Conservation (phyloP, 768 basidiomycete genomes). For the Suillus ampliporus region DNA sequence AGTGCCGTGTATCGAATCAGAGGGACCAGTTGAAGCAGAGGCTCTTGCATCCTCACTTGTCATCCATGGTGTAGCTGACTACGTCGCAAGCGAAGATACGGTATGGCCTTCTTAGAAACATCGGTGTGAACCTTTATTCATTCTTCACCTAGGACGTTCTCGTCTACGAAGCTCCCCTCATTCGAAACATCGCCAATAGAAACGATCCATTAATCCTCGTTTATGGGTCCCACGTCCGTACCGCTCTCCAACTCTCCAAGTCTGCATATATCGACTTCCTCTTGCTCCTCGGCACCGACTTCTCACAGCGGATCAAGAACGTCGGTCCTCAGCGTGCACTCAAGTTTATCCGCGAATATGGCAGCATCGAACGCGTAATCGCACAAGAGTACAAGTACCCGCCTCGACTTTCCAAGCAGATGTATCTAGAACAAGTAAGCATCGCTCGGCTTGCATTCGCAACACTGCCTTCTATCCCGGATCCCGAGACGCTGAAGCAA, state of each 20-base stretch:
- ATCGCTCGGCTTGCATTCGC: constrained; percentile 68
- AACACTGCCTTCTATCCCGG: constrained; percentile 68
- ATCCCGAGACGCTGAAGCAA: constrained; percentile 40
- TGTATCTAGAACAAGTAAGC: constrained; percentile 69
- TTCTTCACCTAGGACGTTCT: constrained; percentile 67
- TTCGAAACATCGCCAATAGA: constrained; percentile 75
- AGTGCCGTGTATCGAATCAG: constrained; percentile 73
- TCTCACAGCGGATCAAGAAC: constrained; percentile 82
- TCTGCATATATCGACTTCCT: constrained; percentile 80
- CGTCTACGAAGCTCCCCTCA: constrained; percentile 79
- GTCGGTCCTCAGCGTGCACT: constrained; percentile 82
- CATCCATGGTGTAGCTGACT: constrained; percentile 77
- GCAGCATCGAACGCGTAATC: constrained; percentile 75
- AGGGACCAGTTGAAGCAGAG: constrained; percentile 82
- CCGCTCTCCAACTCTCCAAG: constrained; percentile 59
- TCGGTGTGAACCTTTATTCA: constrained; percentile 15
- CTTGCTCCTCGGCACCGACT: constrained; percentile 89
- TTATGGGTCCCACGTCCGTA: constrained; percentile 66
- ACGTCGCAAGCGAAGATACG: constrained; percentile 90
- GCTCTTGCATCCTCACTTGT: constrained; percentile 84
- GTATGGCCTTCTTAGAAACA: constrained; percentile 43
- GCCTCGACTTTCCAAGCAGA: constrained; percentile 49
- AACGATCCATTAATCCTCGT: constrained; percentile 65
- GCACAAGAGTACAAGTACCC: constrained; percentile 55
- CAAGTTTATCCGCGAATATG: constrained; percentile 72